These are phyloP conservation scores for Hypoxylon fragiforme DNA, from an alignment of 495 filamentous ascomycete species.

Conservation along the genomic window DNA sequence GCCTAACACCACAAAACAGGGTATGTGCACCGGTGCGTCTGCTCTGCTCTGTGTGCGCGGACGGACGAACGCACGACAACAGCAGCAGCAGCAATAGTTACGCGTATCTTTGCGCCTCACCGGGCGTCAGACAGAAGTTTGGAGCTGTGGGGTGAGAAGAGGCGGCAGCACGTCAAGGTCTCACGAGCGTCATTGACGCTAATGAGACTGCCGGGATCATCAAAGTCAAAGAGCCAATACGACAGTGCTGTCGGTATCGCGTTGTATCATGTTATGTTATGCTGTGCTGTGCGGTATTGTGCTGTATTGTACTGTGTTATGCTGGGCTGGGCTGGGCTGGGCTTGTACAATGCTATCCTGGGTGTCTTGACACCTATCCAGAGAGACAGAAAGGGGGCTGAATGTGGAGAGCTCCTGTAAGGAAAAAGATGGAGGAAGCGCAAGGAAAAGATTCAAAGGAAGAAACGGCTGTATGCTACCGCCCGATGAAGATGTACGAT, in stretches of 20 bases:
- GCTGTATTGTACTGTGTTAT: slow-evolving; percentile 13
- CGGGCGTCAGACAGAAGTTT: slow-evolving; percentile 35
- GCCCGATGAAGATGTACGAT: slow-evolving; percentile 33
- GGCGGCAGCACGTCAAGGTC: slow-evolving; percentile 41
- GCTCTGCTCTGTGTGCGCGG: slow-evolving; percentile 35
- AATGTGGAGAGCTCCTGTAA: slow-evolving; percentile 30
- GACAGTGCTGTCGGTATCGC: slow-evolving; percentile 28
- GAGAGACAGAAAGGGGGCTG: slow-evolving; percentile 36
- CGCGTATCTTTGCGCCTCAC: slow-evolving; percentile 36
- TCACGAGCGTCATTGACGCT: slow-evolving; percentile 40
- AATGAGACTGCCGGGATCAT: slow-evolving; percentile 33
- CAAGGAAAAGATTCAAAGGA: slow-evolving; percentile 32
- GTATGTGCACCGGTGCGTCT: slow-evolving; percentile 24
- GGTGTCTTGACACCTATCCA: background rate
- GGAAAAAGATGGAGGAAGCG: slow-evolving; percentile 33
- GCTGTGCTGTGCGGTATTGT: slow-evolving; percentile 7
- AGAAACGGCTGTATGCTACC: slow-evolving; percentile 34
- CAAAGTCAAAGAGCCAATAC: slow-evolving; percentile 31
- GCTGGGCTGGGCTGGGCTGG: slow-evolving; percentile 11
- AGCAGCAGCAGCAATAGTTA: slow-evolving; percentile 14
- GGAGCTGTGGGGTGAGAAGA: slow-evolving; percentile 38
- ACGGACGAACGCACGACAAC: slow-evolving; percentile 14
- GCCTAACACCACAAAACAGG: slow-evolving; percentile 37
- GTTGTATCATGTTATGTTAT: slow-evolving; percentile 32
- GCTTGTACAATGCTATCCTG: slow-evolving; percentile 16